Conservation (phyloP, 2,329 filamentous ascomycete genomes). For the Simplicillium aogashimaense region DNA sequence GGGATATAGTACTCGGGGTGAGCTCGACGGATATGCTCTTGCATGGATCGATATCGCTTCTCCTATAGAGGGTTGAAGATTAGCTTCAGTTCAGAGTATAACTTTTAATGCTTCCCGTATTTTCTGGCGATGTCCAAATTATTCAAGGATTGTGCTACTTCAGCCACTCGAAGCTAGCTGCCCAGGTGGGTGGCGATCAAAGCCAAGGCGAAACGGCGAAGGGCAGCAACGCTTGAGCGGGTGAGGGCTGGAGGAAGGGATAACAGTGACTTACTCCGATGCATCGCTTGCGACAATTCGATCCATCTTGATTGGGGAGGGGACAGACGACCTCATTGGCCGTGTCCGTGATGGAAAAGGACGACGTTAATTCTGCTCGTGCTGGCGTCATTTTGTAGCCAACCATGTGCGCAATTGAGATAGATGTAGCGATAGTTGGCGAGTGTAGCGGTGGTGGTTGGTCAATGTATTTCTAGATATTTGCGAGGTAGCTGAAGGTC, state of each 20-base stretch:
- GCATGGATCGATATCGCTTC: constrained; percentile 96
- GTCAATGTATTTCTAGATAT: constrained; percentile 17
- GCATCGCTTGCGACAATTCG: constrained; percentile 93
- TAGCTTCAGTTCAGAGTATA: neutral
- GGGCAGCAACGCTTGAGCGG: neutral
- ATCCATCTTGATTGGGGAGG: constrained; percentile 90
- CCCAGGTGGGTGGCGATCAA: constrained; percentile 2
- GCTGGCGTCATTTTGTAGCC: constrained; percentile 68
- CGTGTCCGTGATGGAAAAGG: constrained; percentile 83
- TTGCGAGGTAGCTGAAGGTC: constrained; percentile 13
- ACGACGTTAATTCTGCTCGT: constrained; percentile 75
- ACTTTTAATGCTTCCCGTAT: neutral
- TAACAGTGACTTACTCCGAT: constrained; percentile 70
- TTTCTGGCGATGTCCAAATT: neutral
- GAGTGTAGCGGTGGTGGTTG: constrained; percentile 13
- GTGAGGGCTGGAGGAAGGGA: constrained; percentile 2
- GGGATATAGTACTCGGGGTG: constrained; percentile 97
- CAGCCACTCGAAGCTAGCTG: too few species aligned
- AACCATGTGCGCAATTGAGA: constrained; percentile 35
- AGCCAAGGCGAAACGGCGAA: constrained; percentile 5
- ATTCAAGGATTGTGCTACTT: too few species aligned
- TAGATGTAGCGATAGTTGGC: constrained; percentile 13
- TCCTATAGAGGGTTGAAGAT: constrained; percentile 45
- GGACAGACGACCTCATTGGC: constrained; percentile 97
- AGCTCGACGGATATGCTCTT: constrained; percentile 95